Evolutionary conservation across 495 filamentous ascomycete genomes (phyloP).

Genomic region (Acidomyces sp.): DNA sequence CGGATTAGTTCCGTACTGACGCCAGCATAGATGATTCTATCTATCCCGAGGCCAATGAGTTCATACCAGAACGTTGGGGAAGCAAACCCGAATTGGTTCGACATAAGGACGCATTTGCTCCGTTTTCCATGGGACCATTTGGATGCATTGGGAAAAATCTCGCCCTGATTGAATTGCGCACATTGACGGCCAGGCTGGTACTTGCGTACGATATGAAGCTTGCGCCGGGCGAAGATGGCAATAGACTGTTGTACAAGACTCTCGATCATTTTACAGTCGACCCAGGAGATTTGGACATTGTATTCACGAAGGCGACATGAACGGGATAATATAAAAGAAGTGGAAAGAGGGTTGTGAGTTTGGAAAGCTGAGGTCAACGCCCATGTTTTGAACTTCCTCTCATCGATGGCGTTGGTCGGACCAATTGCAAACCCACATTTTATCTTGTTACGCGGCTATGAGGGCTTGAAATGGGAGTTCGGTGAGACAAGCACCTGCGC

Average conservation of each 20-base stretch:
- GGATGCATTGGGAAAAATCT: slow-evolving; percentile 40
- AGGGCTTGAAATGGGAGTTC: too few species aligned
- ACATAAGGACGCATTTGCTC: slow-evolving; percentile 37
- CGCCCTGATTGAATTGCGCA: slow-evolving; percentile 38
- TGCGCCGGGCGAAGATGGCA: slow-evolving; percentile 32
- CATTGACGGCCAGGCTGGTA: slow-evolving; percentile 33
- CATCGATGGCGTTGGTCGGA: background rate
- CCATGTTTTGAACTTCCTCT: background rate
- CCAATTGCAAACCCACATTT: too few species aligned
- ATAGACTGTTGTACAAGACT: slow-evolving; percentile 25
- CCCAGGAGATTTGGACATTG: slow-evolving; percentile 19
- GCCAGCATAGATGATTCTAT: slow-evolving; percentile 23
- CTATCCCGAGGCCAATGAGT: slow-evolving; percentile 31
- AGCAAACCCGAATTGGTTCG: slow-evolving; percentile 32
- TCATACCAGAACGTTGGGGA: slow-evolving; percentile 46
- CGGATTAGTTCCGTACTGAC: background rate
- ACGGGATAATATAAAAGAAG: background rate
- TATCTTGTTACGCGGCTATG: too few species aligned
- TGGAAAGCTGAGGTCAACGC: background rate
- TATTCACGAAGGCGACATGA: slow-evolving; percentile 8
- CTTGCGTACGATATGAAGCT: slow-evolving; percentile 33
- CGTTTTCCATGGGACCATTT: slow-evolving; percentile 35
- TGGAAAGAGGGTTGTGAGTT: background rate
- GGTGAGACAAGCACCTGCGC: too few species aligned
- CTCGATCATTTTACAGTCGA: slow-evolving; percentile 35